Evolutionary conservation across 73 alveolate genomes (phyloP).

Genomic region (Effrenium voratum): DNA sequence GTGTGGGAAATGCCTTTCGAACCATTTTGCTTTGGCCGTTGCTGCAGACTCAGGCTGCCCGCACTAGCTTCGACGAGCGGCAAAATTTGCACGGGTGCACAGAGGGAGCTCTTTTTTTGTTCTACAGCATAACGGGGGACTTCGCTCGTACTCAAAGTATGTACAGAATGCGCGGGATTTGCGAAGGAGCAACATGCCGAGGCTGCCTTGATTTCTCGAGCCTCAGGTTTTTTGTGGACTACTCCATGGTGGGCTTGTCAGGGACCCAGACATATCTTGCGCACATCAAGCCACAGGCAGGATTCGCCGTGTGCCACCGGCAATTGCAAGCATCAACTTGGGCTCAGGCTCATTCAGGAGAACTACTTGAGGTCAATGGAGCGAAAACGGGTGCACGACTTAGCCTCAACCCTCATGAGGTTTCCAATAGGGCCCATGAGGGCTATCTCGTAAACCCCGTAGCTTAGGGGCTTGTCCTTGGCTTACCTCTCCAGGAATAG

Average conservation of each 20-base stretch:
- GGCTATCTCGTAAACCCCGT: no score
- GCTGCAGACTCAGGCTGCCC: neutral
- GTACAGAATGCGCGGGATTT: neutral
- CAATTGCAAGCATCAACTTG: neutral
- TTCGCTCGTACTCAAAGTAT: neutral
- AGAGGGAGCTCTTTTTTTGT: neutral
- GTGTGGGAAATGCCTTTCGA: no score
- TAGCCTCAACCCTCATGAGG: no score
- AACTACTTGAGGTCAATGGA: constrained; percentile 70
- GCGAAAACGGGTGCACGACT: neutral
- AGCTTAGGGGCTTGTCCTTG: no score
- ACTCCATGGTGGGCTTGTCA: constrained; percentile 66
- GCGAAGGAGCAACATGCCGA: neutral
- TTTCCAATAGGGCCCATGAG: no score
- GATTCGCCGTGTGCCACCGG: neutral
- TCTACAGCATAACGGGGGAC: neutral
- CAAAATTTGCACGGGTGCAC: neutral
- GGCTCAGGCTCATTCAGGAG: constrained; percentile 62
- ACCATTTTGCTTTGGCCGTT: no score
- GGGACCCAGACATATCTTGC: neutral
- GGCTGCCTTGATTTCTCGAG: no score
- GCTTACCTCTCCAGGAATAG: neutral
- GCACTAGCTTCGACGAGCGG: constrained; percentile 20
- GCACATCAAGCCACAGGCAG: neutral
- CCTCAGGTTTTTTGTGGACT: constrained; percentile 76